Evolutionary conservation across 2,329 filamentous ascomycete genomes (phyloP).

Genomic region (Fusarium caatingaense): DNA sequence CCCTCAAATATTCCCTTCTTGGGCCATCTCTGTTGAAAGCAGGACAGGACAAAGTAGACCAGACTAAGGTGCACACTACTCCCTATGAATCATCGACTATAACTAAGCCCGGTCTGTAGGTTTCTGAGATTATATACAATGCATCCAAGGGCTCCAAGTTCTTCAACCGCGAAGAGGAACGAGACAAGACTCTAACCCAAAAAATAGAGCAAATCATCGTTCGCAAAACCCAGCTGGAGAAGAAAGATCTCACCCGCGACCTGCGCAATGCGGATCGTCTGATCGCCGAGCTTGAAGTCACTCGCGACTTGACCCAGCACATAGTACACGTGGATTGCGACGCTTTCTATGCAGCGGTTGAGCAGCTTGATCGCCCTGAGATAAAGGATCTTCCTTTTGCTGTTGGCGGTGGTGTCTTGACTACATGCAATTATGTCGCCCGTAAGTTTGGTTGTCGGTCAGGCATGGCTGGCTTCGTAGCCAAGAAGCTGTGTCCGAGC

Average conservation of each 20-base stretch:
- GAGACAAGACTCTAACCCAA: conserved; percentile 82
- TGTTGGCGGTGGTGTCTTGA: conserved; percentile 77
- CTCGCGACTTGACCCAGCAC: conserved; percentile 83
- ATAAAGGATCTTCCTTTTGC: conserved; percentile 89
- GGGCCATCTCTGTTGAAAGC: conserved; percentile 94
- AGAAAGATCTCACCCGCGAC: conserved; percentile 78
- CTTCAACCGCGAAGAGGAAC: conserved; percentile 89
- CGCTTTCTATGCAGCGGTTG: conserved; percentile 96
- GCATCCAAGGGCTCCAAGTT: conserved; percentile 96
- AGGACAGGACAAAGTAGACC: conserved; percentile 93
- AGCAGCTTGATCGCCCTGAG: conserved; percentile 85
- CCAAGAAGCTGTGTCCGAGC: conserved; percentile 90
- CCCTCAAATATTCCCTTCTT: conserved; percentile 88
- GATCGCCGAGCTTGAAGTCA: conserved; percentile 80
- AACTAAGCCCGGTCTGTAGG: conserved; percentile 57
- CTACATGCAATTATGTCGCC: conserved; percentile 86
- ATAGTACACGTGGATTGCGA: conserved; percentile 97
- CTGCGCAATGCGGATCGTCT: conserved; percentile 82
- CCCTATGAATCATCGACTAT: neutral
- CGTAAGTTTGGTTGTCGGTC: conserved; percentile 90
- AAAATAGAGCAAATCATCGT: conserved; percentile 85
- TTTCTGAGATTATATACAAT: conserved; percentile 97
- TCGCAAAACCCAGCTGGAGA: conserved; percentile 80
- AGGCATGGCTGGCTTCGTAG: conserved; percentile 96
- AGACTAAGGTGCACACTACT: conserved; percentile 72